Evolutionary conservation across 1,139 yeast species (phyloP).

Genomic region (Kurtzmaniella quercitrusa): DNA sequence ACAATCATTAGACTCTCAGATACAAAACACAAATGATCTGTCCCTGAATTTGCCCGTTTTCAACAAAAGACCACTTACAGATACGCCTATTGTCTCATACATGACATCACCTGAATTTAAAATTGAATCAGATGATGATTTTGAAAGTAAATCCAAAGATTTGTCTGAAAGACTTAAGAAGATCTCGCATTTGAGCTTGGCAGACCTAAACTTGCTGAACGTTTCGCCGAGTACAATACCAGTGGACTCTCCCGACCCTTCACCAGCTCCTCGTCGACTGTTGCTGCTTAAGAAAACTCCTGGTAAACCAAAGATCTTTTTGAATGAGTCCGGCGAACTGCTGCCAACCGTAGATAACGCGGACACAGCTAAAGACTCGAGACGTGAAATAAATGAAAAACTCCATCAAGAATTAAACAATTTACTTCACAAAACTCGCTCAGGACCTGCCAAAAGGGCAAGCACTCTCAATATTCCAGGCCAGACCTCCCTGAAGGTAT

Average conservation of each 20-base stretch:
- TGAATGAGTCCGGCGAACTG: not conserved
- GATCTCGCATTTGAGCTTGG: constrained; percentile 40
- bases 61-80: constrained; percentile 66
- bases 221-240: constrained; percentile 6
- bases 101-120: constrained; percentile 48
- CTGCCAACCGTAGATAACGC: not conserved
- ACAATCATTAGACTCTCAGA: constrained; percentile 29
- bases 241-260: constrained; percentile 6
- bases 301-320: not conserved
- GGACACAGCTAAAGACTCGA: not conserved
- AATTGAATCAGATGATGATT: constrained; percentile 30
- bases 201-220: constrained; percentile 23
- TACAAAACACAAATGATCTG: constrained; percentile 16
- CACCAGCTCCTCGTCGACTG: not conserved
- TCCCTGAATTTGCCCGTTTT: constrained; percentile 48
- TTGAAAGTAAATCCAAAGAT: constrained; percentile 11
- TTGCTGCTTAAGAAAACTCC: not conserved
- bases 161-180: constrained; percentile 24
- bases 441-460: constrained; percentile 47
- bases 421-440: constrained; percentile 34
- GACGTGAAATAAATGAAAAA: not conserved
- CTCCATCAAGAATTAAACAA: constrained; percentile 27
- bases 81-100: constrained; percentile 62
- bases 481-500: constrained; percentile 73
- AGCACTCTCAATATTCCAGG: constrained; percentile 93